phyloP scores from a whole-genome alignment of 2,329 filamentous ascomycete species.

The Botrytis porri region DNA sequence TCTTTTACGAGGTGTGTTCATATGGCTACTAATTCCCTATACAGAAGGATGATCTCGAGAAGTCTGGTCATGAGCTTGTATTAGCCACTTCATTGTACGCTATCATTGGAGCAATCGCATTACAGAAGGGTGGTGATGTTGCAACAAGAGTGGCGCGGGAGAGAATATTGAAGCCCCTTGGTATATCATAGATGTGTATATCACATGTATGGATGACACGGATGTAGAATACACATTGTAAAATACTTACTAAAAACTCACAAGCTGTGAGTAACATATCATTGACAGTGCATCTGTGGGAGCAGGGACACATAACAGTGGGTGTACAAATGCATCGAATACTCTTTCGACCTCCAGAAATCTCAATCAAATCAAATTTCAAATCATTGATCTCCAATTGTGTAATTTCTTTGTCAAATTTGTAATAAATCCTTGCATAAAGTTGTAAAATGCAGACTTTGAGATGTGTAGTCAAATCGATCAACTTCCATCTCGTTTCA shows the following conservation, averaged over 20 bases:
- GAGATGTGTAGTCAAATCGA: not conserved
- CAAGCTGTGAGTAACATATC: not conserved
- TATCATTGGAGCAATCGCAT: conserved; percentile 82
- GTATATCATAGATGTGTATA: conserved; percentile 35
- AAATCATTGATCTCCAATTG: not conserved
- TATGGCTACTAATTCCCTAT: conserved; percentile 27
- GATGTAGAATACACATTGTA: conserved; percentile 21
- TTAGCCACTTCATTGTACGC: conserved; percentile 77
- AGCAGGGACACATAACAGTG: not conserved
- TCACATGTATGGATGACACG: conserved; percentile 22
- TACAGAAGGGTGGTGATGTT: conserved; percentile 79
- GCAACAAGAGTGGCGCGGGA: conserved; percentile 74
- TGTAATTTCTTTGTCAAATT: not conserved
- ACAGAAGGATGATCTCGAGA: conserved; percentile 62
- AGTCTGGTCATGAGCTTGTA: conserved; percentile 72
- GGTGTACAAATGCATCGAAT: not conserved
- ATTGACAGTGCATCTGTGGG: conserved; percentile 14
- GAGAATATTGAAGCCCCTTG: conserved; percentile 44
- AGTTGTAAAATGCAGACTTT: not conserved
- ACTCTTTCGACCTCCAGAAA: not conserved
- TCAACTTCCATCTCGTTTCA: not conserved
- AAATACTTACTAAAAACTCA: conserved; percentile 4
- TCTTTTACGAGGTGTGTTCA: conserved; percentile 2
- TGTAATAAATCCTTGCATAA: not conserved
- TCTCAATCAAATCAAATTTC: not conserved